Evolutionary conservation across 305 asterid genomes (phyloP), one percentile per base, ranked within the genome.

Genomic region (Fraxinus ornus): DNA sequence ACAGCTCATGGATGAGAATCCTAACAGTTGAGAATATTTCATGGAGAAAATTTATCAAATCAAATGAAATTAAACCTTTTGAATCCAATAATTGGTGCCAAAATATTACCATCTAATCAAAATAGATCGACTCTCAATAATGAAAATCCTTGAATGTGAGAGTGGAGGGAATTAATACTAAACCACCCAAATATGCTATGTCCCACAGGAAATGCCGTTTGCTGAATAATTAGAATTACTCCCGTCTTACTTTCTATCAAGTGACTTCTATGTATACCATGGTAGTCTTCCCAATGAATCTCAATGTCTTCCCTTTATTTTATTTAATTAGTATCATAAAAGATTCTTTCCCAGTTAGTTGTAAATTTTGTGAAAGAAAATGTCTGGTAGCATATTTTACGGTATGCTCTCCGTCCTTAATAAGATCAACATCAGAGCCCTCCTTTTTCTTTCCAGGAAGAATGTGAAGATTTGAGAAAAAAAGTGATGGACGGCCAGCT

Each of bases 401-500:
- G 13, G 26, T 30, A 71, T 70, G 13, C 76, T 71, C 5, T 13
- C 26, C 3, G 1, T 32, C 17, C 22, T 71, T 17, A 17, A 71
- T 71, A 32, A 5, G 41, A 71, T 32, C 26, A 15, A 71, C 21
- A 71, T 71, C 73, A 49, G 33, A 78, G 49, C 60, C 66, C 81
- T 55, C 52, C 15, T 86, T 71, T 83, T 80, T 33, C 7, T 35
- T 4, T 35, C 37, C 91, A 92, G 97, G 97, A 86, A 78, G 94
- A 92, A 85, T 90, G 93, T 79, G 89, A 86, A 66, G 90, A 88
- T 33, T 83, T 91, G 85, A 85, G 82, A 72, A 77, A 80, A 32
- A 91, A 82, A 79, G 83, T 91, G 83, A 72, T 72, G 79, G 85
- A 88, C 37, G 93, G 94, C 79, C 85, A 82, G 85, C 81, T 91